Conservation (phyloP, 768 basidiomycete species). For the Exidia glandulosa region DNA sequence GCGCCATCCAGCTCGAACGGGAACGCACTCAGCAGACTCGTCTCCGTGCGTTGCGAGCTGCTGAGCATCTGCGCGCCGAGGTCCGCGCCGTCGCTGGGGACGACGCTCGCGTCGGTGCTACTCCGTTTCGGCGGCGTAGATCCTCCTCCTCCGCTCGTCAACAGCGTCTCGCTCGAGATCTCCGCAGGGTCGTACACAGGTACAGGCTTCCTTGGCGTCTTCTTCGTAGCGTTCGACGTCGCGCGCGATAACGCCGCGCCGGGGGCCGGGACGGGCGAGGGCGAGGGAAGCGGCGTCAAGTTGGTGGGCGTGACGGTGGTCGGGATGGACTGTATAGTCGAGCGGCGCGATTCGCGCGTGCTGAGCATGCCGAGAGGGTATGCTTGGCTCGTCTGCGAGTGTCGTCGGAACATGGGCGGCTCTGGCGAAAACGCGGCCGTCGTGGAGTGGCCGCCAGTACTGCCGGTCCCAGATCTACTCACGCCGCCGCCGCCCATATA, state of each 20-base stretch:
- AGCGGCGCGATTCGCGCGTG: background rate
- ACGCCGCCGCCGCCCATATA: background rate
- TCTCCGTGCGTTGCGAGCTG: background rate
- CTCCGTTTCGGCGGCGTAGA: background rate
- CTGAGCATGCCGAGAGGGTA: background rate
- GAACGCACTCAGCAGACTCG: background rate
- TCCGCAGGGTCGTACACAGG: constrained; percentile 34
- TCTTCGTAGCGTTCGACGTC: background rate
- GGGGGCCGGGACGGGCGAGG: background rate
- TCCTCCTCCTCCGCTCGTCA: too few species aligned
- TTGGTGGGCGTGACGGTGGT: background rate
- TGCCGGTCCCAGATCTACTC: background rate
- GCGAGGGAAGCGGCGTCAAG: background rate
- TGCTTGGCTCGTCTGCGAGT: background rate
- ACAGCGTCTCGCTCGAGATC: background rate
- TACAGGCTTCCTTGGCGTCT: constrained; percentile 42
- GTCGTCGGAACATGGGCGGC: background rate
- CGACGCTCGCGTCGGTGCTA: background rate
- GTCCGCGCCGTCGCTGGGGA: background rate
- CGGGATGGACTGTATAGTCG: background rate
- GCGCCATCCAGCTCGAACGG: background rate
- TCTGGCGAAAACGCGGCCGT: background rate
- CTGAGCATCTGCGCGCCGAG: background rate
- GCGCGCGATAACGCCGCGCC: background rate
- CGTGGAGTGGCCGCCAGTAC: background rate